A percentile compares a stretch with the other conserved stretches of the same genome.
Evolutionary conservation across 148 eudicot species (phyloP).

Genomic region (Chenopodium album): DNA sequence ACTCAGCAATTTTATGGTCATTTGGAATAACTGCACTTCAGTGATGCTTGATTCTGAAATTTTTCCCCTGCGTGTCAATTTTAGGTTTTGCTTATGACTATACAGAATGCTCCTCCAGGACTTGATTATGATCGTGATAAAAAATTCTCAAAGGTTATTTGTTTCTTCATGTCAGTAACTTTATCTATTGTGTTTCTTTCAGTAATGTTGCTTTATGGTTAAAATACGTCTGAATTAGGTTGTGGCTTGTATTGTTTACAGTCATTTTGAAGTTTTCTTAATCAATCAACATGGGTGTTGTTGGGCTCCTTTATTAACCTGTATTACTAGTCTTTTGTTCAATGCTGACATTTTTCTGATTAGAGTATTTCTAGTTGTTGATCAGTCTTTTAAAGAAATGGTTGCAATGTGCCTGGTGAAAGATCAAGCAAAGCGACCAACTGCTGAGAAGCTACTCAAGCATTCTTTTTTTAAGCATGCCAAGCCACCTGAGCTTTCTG

Average conservation of each 20-base stretch:
- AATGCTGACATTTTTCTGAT: slow-evolving; percentile 16
- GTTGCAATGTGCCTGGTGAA: slow-evolving; percentile 99
- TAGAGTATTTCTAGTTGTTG: slow-evolving; percentile 28
- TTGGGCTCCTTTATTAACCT: neutral
- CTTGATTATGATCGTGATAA: slow-evolving; percentile 97
- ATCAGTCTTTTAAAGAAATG: slow-evolving; percentile 94
- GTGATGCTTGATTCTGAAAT: slow-evolving; percentile 15
- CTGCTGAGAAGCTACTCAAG: slow-evolving; percentile 86
- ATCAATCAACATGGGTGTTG: neutral
- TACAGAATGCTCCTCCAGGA: slow-evolving; percentile 98
- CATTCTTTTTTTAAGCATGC: slow-evolving; percentile 92
- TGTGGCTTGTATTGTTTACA: neutral
- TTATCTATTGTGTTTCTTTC: neutral
- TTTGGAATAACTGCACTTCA: slow-evolving; percentile 98
- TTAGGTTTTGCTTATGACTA: slow-evolving; percentile 94
- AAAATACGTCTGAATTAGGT: too few relatives aligned
- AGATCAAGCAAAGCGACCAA: slow-evolving; percentile 95
- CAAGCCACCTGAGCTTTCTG: slow-evolving; percentile 86
- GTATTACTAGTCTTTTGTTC: neutral
- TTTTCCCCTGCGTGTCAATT: neutral
- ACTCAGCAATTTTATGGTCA: slow-evolving; percentile 44
- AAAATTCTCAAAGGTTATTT: slow-evolving; percentile 88
- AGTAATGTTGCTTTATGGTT: neutral
- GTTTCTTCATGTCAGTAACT: neutral
- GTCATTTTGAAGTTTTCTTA: neutral